A percentile compares a stretch with the other conserved stretches of the same genome.
Conservation (phyloP, 306 rosid species). For the Quercus wislizeni region DNA sequence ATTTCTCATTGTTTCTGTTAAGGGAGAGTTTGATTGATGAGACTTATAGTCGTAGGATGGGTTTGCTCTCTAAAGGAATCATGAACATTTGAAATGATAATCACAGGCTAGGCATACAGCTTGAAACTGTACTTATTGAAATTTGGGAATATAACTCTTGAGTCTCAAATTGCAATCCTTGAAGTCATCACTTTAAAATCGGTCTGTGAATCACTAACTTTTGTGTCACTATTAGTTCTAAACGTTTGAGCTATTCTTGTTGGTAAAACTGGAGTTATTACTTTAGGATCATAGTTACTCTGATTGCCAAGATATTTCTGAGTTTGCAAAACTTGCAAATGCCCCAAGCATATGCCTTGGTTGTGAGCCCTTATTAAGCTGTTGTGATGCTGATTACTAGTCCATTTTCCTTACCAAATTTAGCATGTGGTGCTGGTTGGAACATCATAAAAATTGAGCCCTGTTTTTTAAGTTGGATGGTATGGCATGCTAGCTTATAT, state of each 20-base stretch:
- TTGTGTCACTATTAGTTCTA: background rate
- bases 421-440: background rate
- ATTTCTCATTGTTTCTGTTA: background rate
- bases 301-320: background rate
- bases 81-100: background rate
- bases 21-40: constrained; percentile 1
- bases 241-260: background rate
- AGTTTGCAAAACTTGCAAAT: background rate
- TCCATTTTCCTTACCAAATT: background rate
- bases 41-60: background rate
- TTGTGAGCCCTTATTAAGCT: background rate
- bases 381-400: background rate
- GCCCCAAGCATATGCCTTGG: background rate
- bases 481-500: background rate
- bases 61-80: background rate
- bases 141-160: background rate
- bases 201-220: background rate
- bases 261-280: background rate
- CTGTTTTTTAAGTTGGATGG: background rate
- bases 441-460: background rate
- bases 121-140: background rate
- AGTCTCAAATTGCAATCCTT: background rate
- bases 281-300: background rate
- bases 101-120: background rate
- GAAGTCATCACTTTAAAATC: background rate